Conservation (phyloP, 2,329 filamentous ascomycete genomes). For the Triangularia verruculosa region DNA sequence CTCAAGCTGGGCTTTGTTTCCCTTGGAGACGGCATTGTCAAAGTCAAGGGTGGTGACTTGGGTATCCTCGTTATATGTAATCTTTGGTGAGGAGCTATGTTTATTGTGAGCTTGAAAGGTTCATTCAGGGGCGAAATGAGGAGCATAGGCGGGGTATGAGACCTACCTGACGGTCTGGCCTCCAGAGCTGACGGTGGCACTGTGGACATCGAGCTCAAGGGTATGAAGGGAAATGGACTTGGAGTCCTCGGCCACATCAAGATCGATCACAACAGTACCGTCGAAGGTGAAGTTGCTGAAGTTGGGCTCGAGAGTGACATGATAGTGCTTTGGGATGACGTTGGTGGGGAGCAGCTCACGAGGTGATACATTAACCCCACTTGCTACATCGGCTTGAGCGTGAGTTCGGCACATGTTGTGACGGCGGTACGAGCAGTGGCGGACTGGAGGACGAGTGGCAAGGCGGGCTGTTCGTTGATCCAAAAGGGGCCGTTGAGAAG, state of each 20-base stretch:
- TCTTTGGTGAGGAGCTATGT: constrained; percentile 59
- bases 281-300: constrained; percentile 85
- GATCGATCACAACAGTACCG: constrained; percentile 78
- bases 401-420: constrained; percentile 63
- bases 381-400: constrained; percentile 34
- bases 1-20: constrained; percentile 72
- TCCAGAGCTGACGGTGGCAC: constrained; percentile 63
- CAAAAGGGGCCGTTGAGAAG: not conserved
- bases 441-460: constrained; percentile 27
- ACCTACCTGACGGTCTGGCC: constrained; percentile 49
- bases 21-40: constrained; percentile 67
- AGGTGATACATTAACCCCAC: constrained; percentile 42
- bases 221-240: constrained; percentile 85
- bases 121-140: constrained; percentile 17
- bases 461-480: constrained; percentile 11
- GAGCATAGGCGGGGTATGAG: constrained; percentile 11
- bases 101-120: constrained; percentile 24
- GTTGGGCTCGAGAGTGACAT: constrained; percentile 87
- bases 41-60: constrained; percentile 84
- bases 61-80: constrained; percentile 72
- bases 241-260: constrained; percentile 82
- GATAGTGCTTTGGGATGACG: constrained; percentile 88
- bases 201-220: constrained; percentile 79
- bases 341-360: constrained; percentile 89
- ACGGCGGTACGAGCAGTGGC: constrained; percentile 73